Evolutionary conservation across 2,329 filamentous ascomycete genomes (phyloP), one percentile per base, ranked within the genome.

Genomic region (Metarhizium brunneum): DNA sequence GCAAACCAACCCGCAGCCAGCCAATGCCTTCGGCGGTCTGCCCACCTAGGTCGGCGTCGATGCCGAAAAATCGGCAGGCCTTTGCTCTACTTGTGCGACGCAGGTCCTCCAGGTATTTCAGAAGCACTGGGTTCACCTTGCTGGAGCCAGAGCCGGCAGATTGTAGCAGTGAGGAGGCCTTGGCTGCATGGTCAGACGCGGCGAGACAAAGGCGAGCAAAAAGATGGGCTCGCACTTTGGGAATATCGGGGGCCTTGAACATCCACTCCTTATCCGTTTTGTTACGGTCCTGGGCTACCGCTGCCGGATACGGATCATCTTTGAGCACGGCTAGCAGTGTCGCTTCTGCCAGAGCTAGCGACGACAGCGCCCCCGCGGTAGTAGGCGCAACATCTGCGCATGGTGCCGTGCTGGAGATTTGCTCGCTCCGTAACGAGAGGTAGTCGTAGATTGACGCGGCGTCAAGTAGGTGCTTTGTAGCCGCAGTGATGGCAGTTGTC

Each of bases 211-310:
- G 76, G 1, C 92, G 80, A 2, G 91, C 91, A 66, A 95, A 95
- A 2, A 99, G 77, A 65, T 95, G 86, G 8, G 90, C 90, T 50
- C 92, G 85, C 18, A 96, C 91, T 66, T 92, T 92, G 35, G 91
- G 88, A 51, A 96, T 89, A 52, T 90, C 84, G 0, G 92, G 90
- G 0, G 90, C 82, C 64, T 88, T 90, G 69, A 94, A 95, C 91
- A 97, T 97, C 92, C 92, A 99, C 62, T 97, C 92, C 58, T 82
- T 90, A 69, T 92, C 90, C 62, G 86, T 84, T 54, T 86, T 83
- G 66, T 95, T 95, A 50, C 92, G 81, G 56, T 86, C 83, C 64
- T 95, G 89, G 1, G 90, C 84, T 2, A 95, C 86, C 6, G 86
- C 82, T 2, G 87, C 85, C 1, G 92, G 87, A 65, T 96, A 97